Evolutionary conservation across 2,329 filamentous ascomycete genomes (phyloP), one percentile per base, ranked within the genome.

Genomic region (Monosporascus sp.): DNA sequence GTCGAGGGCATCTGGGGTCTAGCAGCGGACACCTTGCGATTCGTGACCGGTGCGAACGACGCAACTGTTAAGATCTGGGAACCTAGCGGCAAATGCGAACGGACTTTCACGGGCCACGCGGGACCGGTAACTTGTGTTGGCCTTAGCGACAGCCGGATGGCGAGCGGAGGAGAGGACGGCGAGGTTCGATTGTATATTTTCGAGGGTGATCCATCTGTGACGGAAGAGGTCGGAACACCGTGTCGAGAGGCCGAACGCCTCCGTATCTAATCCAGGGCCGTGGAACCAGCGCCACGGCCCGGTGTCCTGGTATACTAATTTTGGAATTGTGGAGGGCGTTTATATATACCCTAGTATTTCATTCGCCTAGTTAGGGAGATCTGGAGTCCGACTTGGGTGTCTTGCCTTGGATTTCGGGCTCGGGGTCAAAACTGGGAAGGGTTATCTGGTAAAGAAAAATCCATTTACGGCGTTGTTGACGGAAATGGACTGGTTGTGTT

Each of bases 11-110:
- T 99, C 20, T 99, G 94, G 94, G 88, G 89, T 6, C 78, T 99
- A 3, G 90, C 89, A 0, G 93, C 89, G 3, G 93, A 97, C 71
- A 92, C 88, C 1, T 75, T 97, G 20, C 85, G 94, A 11, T 84
- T 96, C 17, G 91, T 97, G 15, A 91, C 88, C 18, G 93, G 92
- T 1, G 89, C 90, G 11, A 91, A 97, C 69, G 94, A 99, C 71
- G 86, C 90, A 43, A 95, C 93, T 84, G 89, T 96, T 63, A 97
- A 97, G 75, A 85, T 81, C 35, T 99, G 94, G 94, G 93, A 97
- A 72, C 89, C 93, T 17, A 92, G 89, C 1, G 94, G 94, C 28
- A 91, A 89, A 65, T 96, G 92, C 70, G 92, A 97, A 69, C 80
- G 91, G 48, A 97, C 92, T 3, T 93, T 96, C 66, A 91, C 90